phyloP scores from a whole-genome alignment of 1,284 basidiomycete species.

The Neolentinus lepideus region DNA sequence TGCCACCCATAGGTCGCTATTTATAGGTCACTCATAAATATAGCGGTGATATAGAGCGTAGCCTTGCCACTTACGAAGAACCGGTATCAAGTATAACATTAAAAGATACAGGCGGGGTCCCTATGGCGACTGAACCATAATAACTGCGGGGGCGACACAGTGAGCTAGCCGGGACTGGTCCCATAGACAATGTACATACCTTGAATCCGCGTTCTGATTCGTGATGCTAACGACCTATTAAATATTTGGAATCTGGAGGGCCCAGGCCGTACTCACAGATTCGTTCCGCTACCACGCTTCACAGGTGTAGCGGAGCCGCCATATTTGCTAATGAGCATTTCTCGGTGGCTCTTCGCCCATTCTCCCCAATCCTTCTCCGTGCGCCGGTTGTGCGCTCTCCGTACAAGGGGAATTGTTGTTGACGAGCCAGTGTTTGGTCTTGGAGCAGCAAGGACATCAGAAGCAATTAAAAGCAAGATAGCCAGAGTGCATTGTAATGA shows the following conservation, averaged over 20 bases:
- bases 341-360: constrained; percentile 3
- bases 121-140: constrained; percentile 19
- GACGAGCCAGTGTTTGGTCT: not conserved
- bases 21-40: not conserved
- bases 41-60: not conserved
- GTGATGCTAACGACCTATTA: not conserved
- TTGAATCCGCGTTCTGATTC: constrained; percentile 5
- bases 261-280: not conserved
- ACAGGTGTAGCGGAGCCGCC: not conserved
- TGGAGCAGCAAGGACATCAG: not conserved
- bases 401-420: not conserved
- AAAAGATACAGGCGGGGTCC: constrained; percentile 20
- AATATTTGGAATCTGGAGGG: not conserved
- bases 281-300: constrained; percentile 1
- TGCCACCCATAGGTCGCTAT: constrained; percentile 41
- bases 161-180: not conserved
- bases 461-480: constrained; percentile 1
- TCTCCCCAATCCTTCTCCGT: not conserved
- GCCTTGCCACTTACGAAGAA: constrained; percentile 16
- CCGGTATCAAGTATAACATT: constrained; percentile 39
- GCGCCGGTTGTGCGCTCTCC: not conserved
- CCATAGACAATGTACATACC: not conserved
- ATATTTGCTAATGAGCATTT: constrained; percentile 1
- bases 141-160: constrained; percentile 13
- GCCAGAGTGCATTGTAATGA: not conserved